phyloP scores from a whole-genome alignment of 768 basidiomycete genomes.

The Nidularia pulvinata region DNA sequence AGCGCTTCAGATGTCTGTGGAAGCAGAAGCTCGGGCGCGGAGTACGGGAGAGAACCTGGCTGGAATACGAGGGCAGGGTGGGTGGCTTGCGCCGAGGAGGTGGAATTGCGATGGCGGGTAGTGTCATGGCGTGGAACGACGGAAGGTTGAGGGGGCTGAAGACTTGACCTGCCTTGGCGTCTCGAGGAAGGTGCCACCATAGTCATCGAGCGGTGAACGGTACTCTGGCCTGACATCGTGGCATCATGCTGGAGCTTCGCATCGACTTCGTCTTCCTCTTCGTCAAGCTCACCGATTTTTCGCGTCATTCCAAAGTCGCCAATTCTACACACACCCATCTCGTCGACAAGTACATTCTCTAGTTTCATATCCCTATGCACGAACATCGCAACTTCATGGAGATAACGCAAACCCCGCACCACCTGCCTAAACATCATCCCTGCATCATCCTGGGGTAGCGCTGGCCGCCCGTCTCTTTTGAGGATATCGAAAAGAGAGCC shows the following conservation, averaged over 20 bases:
- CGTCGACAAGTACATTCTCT: constrained; percentile 94
- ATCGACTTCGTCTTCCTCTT: constrained; percentile 33
- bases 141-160: constrained; percentile 22
- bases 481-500: constrained; percentile 87
- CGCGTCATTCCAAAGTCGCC: constrained; percentile 84
- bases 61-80: constrained; percentile 38
- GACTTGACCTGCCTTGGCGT: constrained; percentile 15
- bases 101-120: constrained; percentile 51
- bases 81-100: constrained; percentile 22
- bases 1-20: constrained; percentile 43
- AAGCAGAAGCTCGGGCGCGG: constrained; percentile 83
- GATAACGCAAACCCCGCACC: constrained; percentile 77
- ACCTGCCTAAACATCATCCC: constrained; percentile 89
- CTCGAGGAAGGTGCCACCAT: constrained; percentile 27
- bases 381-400: constrained; percentile 74
- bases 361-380: constrained; percentile 97
- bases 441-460: constrained; percentile 73
- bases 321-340: constrained; percentile 84
- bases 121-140: constrained; percentile 35
- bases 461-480: constrained; percentile 65
- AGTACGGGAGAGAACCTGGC: constrained; percentile 89
- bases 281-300: constrained; percentile 51
- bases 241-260: constrained; percentile 17
- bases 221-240: constrained; percentile 2
- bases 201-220: constrained; percentile 39